These are phyloP conservation scores for Cytauxzoon felis DNA, from an alignment of 169 alveolate genomes.

Conservation along the genomic window DNA sequence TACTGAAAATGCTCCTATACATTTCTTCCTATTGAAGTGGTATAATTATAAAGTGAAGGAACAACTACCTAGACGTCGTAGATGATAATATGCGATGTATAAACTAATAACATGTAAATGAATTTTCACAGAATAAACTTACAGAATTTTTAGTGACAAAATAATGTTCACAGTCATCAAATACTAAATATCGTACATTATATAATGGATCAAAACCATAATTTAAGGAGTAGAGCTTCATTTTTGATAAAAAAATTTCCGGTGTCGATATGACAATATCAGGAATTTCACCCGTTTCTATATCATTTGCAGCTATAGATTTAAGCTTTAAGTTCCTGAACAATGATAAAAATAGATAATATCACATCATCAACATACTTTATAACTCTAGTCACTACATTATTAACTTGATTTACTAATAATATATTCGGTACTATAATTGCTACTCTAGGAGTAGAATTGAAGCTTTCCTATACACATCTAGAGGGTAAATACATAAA, in stretches of 20 bases:
- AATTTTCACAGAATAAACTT: too few relatives aligned
- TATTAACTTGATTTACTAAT: conserved; percentile 39
- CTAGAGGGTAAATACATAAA: background rate
- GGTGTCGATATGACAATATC: conserved; percentile 37
- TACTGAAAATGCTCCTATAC: too few relatives aligned
- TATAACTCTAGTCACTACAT: conserved; percentile 12
- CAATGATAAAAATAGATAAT: too few relatives aligned
- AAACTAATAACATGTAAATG: too few relatives aligned
- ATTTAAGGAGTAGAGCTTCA: conserved; percentile 39
- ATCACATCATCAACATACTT: too few relatives aligned
- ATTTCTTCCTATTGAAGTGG: too few relatives aligned
- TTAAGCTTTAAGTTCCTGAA: conserved; percentile 25
- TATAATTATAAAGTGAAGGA: too few relatives aligned
- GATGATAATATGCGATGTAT: too few relatives aligned
- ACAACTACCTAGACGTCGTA: too few relatives aligned
- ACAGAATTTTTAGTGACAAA: too few relatives aligned
- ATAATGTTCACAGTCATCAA: too few relatives aligned
- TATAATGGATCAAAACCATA: conserved; percentile 38
- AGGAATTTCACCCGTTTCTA: conserved; percentile 52
- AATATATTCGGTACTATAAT: conserved; percentile 31
- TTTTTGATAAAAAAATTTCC: conserved; percentile 25
- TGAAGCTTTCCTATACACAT: background rate
- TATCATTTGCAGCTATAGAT: conserved; percentile 23
- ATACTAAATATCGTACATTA: conserved; percentile 27
- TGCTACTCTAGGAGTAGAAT: conserved; percentile 17